Conservation (phyloP, 495 filamentous ascomycete genomes). For the Trichoderma orchidacearum region DNA sequence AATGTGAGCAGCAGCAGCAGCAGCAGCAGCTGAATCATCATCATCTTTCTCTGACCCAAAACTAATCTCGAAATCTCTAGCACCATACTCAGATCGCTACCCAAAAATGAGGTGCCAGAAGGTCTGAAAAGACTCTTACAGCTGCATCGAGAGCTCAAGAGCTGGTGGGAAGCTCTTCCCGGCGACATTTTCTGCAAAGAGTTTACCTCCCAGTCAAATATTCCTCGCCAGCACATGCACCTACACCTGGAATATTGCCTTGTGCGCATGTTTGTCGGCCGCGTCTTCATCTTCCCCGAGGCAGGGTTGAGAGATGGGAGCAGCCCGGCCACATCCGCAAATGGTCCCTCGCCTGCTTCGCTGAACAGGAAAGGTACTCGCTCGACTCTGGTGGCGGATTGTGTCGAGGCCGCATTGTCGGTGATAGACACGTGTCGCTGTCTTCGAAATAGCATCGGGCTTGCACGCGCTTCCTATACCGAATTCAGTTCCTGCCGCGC, state of each 20-base stretch:
- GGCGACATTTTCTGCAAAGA: constrained; percentile 29
- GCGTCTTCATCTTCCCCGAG: constrained; percentile 32
- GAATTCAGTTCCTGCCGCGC: constrained; percentile 40
- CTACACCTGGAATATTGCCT: constrained; percentile 36
- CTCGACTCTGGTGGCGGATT: constrained; percentile 30
- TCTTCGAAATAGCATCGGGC: constrained; percentile 32
- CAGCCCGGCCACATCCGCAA: constrained; percentile 12
- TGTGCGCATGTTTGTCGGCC: constrained; percentile 33
- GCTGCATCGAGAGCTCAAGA: constrained; percentile 26
- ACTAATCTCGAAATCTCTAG: background rate
- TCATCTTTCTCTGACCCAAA: background rate
- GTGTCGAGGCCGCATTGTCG: constrained; percentile 35
- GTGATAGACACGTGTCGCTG: constrained; percentile 33
- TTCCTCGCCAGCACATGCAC: constrained; percentile 33
- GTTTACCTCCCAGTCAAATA: constrained; percentile 17
- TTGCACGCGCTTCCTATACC: constrained; percentile 36
- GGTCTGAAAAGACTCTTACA: constrained; percentile 28
- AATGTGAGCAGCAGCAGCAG: too few relatives aligned
- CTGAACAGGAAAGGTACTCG: constrained; percentile 24
- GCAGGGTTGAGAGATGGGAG: constrained; percentile 14
- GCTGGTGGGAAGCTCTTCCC: constrained; percentile 37
- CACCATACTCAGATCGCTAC: background rate
- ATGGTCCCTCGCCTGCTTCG: constrained; percentile 18
- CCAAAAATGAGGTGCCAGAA: constrained; percentile 8
- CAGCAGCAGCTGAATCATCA: too few relatives aligned